Percentiles rank a stretch among this genome's conserved stretches.
Evolutionary conservation across 768 basidiomycete species (phyloP).

Genomic region (Suillus subalutaceus): DNA sequence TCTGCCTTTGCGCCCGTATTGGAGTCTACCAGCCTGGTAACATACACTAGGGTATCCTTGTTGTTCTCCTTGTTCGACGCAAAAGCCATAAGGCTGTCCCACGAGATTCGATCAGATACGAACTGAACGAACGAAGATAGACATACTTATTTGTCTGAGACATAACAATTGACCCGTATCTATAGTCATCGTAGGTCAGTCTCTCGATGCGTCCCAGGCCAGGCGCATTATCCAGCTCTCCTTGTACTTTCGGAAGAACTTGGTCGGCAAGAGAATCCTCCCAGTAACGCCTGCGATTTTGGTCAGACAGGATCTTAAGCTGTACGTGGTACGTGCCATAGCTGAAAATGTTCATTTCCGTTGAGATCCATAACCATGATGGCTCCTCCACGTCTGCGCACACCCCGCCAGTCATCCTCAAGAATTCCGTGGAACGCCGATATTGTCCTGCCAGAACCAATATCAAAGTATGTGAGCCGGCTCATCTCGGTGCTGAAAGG

Average conservation of each 20-base stretch:
- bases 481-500: conserved; percentile 29
- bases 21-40: conserved; percentile 34
- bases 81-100: conserved; percentile 39
- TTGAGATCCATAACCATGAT: conserved; percentile 44
- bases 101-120: conserved; percentile 9
- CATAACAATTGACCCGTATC: conserved; percentile 31
- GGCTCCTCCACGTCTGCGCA: conserved; percentile 38
- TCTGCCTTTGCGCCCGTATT: conserved; percentile 33
- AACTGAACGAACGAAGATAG: neutral
- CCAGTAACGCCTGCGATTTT: conserved; percentile 42
- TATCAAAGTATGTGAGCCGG: conserved; percentile 43
- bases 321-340: conserved; percentile 33
- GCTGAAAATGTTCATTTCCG: conserved; percentile 44
- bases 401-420: conserved; percentile 46
- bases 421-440: conserved; percentile 32
- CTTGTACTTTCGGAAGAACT: conserved; percentile 36
- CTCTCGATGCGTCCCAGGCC: conserved; percentile 44
- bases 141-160: conserved; percentile 42
- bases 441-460: conserved; percentile 41
- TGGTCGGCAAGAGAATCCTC: conserved; percentile 34
- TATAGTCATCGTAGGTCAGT: conserved; percentile 42
- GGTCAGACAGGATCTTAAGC: neutral
- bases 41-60: conserved; percentile 41
- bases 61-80: conserved; percentile 45
- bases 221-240: conserved; percentile 42